Evolutionary conservation across 306 rosid genomes (phyloP), one percentile per base, ranked within the genome.

Genomic region (Castanea sativa): DNA sequence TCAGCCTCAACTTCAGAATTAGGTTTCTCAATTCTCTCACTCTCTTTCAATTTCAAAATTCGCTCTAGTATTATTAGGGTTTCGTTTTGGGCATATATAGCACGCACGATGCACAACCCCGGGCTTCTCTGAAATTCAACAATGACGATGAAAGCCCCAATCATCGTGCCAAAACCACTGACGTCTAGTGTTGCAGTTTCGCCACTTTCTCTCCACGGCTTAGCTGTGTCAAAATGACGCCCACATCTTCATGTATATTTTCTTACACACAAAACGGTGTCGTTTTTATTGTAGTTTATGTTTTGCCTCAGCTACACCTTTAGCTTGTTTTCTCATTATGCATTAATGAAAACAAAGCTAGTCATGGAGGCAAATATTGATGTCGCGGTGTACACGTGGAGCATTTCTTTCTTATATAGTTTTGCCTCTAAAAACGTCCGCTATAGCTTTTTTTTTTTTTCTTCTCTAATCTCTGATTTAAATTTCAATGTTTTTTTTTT

Each of bases 301-400:
- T 75, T 65, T 56, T 27, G 96, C 97, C 97, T 93, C 89, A 49
- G 75, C 81, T 86, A 85, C 87, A 83, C 90, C 94, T 89, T 91
- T 88, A 93, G 91, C 91, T 85, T 91, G 76, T 64, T 92, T 90
- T 92, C 72, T 67, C 75, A 65, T 61, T 3, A n/a, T 10, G 4
- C 5, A 60, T 83, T 74, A 69, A 68, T 80, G 88, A 49, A 80
- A 76, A 58, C 76, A 58, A 43, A 79, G 97, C 91, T 90, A 92
- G 97, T 92, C 91, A 76, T 80, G 74, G 86, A 89, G 97, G 95
- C 95, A 43, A 2, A 86, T 0, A 90, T 69, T 3, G 5, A 79
- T 41, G 32, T 81, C 32, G 85, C 83, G 80, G 88, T 82, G 85
- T 86, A 76, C 69, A 73, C 82, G 87, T 77, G 80, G 85, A 81